Evolutionary conservation across 2,329 filamentous ascomycete species (phyloP), one percentile per base, ranked within the genome.

Genomic region (Fusarium sambucinum): DNA sequence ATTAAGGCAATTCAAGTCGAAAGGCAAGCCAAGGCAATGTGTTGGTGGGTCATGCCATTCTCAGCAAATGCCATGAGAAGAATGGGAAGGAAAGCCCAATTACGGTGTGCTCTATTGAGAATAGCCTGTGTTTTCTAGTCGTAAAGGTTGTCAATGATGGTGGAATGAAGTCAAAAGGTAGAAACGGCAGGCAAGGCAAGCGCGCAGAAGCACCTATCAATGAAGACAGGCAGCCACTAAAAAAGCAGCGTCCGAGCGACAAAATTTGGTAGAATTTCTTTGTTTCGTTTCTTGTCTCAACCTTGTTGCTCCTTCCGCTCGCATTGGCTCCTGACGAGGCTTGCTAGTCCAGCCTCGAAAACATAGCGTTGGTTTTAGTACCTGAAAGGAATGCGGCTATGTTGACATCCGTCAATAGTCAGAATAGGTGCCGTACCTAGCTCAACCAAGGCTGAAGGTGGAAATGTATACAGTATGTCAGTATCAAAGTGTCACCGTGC

Each of bases 231-330:
- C 32, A 50, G 32, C 46, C 46, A 50, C 32, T 23, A 48, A 35
- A 50, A 52, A 38, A 19, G 12, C 46, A 25, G 32, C 8, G 21
- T 27, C 30, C 32, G 23, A 50, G 23, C 32, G 35, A 48, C n/a
- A 16, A 59, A 27, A 40, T 25, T 30, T 41, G 41, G 40, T 45
- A 42, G 46, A 42, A 30, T 55, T 56, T 66, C 30, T 57, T 50
- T 58, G 51, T 66, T 66, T 67, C 52, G 63, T 63, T 66, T 63
- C 48, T 29, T 63, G 51, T 64, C 59, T 63, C 21, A 64, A 64
- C 61, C 59, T 64, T 64, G 59, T 60, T 61, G 42, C 19, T 51
- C 47, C 62, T 56, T 46, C 35, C 62, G 19, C 53, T 40, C 12
- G n/a, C 45, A 50, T 40, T 63, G 23, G 27, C 54, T 42, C 17